phyloP scores from a whole-genome alignment of 306 rosid species.

The Medicago ruthenica region DNA sequence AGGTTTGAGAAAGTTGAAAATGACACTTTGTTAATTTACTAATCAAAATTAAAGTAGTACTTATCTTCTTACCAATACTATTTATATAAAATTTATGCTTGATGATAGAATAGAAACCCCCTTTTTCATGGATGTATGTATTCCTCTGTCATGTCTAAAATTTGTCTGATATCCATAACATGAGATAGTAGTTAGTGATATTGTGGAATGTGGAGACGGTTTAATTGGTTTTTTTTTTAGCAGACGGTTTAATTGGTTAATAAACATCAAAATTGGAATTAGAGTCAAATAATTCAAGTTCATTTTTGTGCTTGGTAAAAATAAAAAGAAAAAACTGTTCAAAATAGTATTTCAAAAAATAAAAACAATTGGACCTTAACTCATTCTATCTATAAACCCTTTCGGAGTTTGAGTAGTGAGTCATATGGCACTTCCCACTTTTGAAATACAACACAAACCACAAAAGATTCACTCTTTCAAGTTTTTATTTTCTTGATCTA shows the following conservation, averaged over 20 bases:
- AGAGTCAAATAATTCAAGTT: too few species aligned
- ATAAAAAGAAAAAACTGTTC: too few species aligned
- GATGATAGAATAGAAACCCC: conserved; percentile 24
- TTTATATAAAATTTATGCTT: conserved; percentile 26
- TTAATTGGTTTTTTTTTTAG: too few species aligned
- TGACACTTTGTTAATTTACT: conserved; percentile 38
- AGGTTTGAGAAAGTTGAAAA: conserved; percentile 45
- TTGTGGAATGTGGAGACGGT: too few species aligned
- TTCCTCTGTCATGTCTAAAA: background rate
- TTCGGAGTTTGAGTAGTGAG: too few species aligned
- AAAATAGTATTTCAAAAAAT: too few species aligned
- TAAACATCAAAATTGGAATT: too few species aligned
- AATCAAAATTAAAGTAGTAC: conserved; percentile 5
- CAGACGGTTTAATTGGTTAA: too few species aligned
- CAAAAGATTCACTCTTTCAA: background rate
- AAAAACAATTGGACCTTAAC: too few species aligned
- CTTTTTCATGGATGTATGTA: background rate
- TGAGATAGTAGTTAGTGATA: too few species aligned
- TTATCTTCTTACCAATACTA: conserved; percentile 38
- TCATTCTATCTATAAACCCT: too few species aligned
- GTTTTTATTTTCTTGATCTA: background rate
- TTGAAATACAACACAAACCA: background rate
- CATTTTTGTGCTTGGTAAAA: too few species aligned
- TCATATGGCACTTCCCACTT: background rate
- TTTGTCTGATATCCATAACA: background rate